Conservation (phyloP, 169 alveolate species). For the Cryptosporidium muris region DNA sequence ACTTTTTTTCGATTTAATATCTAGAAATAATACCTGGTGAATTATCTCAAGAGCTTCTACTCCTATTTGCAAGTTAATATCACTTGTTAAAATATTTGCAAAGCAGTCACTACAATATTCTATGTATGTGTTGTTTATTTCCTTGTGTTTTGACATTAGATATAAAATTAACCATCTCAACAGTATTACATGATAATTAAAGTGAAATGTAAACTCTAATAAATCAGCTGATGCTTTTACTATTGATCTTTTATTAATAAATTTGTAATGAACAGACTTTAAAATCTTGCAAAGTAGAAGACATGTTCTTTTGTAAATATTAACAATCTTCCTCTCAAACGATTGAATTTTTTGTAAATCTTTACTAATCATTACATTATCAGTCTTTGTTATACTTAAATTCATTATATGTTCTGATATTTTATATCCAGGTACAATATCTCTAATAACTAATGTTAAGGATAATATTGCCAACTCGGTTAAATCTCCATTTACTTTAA, state of each 20-base stretch:
- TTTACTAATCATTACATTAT: constrained; percentile 17
- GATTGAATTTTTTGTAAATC: constrained; percentile 32
- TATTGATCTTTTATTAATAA: constrained; percentile 7
- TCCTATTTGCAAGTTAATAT: constrained; percentile 37
- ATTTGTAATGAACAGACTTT: neutral
- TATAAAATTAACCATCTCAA: constrained; percentile 34
- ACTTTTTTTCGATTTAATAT: neutral
- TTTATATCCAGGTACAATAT: constrained; percentile 50
- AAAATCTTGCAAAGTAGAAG: constrained; percentile 6
- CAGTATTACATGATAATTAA: constrained; percentile 44
- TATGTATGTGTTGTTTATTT: neutral
- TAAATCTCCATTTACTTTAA: neutral
- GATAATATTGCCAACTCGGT: constrained; percentile 25
- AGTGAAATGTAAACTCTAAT: constrained; percentile 47
- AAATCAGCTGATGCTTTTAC: constrained; percentile 21
- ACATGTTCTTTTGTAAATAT: constrained; percentile 56
- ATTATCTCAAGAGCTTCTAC: constrained; percentile 55
- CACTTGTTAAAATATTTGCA: constrained; percentile 22
- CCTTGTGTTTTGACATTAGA: constrained; percentile 23
- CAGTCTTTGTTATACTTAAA: neutral
- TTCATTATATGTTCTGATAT: constrained; percentile 36
- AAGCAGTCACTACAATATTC: constrained; percentile 56
- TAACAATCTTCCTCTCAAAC: constrained; percentile 21
- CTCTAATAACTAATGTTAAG: constrained; percentile 33
- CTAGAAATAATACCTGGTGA: constrained; percentile 15